Base-by-base conservation (phyloP, 2,329 filamentous ascomycete genomes). In the Penicillium sp. region DNA sequence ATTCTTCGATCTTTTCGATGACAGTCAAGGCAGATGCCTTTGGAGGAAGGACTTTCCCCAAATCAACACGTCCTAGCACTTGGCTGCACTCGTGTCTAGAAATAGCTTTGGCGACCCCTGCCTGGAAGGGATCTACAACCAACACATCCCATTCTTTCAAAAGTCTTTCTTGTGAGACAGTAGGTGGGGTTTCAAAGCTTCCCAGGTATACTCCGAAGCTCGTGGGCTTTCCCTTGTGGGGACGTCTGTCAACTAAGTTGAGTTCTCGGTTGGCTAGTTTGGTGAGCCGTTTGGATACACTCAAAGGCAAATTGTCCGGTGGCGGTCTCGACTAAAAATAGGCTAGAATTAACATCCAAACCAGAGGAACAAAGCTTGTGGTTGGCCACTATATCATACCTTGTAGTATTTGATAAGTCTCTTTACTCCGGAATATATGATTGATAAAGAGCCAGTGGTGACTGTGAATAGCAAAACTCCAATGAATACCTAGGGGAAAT, bases 131-230 rank as follows among this genome's bases (percentile, higher is more conserved):
- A 60, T 81, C 77, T 13, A 80, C 68, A 17, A 79, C 69, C 39
- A 79, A 57, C n/a, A 79, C 59, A 51, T 81, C 77, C 75, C 75
- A 80, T 64, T 73, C 68, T 38, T 68, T 55, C n/a, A 80, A 65
- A 7, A 81, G 48, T n/a, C 59, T 63, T 21, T 65, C 55, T 58
- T 80, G 69, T 21, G 66, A 57, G 17, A 55, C 50, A 4, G 71
- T 75, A 6, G 70, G 68, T 5, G 73, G 72, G 31, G 54, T 61
- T 19, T 63, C 59, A 48, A 80, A 77, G 27, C 61, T 58, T 15
- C 78, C 78, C 7, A 80, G 68, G 60, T 77, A 80, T 10, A 79
- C 73, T 6, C 77, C 77, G 63, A 77, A 78, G 3, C 74, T 75
- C 17, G 64, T 62, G 1, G 73, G 70, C 54, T 73, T 74, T 19